Base-by-base conservation (phyloP, 202 grass and related monocot species). In the Carex arenaria region DNA sequence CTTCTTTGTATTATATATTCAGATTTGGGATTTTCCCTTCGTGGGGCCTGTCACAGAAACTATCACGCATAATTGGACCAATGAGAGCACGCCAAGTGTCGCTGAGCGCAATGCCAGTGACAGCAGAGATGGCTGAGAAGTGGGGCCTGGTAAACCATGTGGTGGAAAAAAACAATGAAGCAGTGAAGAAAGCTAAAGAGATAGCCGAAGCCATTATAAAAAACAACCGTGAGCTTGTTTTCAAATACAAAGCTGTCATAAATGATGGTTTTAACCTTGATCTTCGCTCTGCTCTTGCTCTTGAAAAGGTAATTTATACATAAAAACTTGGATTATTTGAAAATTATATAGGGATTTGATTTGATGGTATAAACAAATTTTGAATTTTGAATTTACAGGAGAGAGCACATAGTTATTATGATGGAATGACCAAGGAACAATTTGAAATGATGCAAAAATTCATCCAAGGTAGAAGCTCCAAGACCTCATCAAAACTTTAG, bases 11-110 rank as follows among this genome's bases (percentile, higher is more conserved):
- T 49, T 49, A 11, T 11, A 2, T 49, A 47, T 49, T 83, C 77
- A 98, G 95, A 64, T 93, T 98, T 80, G 95, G 92, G 3, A 98
- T 98, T 66, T 98, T 95, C 82, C 95, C 95, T 69, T 98, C 92
- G 1, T 98, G 95, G 92, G 90, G 95, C 57, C 90, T 98, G 70
- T 98, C 95, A 0, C 95, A 98, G 82, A 95, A 98, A 69, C 92
- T 98, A 36, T 93, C 90, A 43, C 92, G 95, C 15, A 64, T 93
- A n/a, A 95, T 98, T 72, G 95, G 95, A 20, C 87, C 89, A 2
- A 98, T 87, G 18, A 93, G 95, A 62, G 92, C 95, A 79, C 90
- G 92, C 18, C 86, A 98, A 86, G 92, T 87, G 78, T 98, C 95
- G 10, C 87, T 95, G 70, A 83, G 86, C 31, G 90, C 90, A 67